A percentile compares a stretch with the other conserved stretches of the same genome.
Evolutionary conservation across 495 filamentous ascomycete species (phyloP).

Genomic region (Daldinia bambusicola): DNA sequence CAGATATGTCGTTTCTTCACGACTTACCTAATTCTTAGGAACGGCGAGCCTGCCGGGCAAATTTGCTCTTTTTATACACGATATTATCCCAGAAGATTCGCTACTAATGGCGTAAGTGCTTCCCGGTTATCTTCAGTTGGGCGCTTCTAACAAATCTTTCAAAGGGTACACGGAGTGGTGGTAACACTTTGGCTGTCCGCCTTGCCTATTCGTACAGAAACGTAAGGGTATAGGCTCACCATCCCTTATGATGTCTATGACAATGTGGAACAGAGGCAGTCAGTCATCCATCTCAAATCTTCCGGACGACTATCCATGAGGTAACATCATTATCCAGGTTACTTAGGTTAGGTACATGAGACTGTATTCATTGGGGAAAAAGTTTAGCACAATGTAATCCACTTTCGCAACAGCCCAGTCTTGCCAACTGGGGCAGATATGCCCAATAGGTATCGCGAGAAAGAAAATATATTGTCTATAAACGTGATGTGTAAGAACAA

Average conservation of each 20-base stretch:
- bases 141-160: background rate
- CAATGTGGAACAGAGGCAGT: background rate
- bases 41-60: slow-evolving; percentile 46
- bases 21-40: slow-evolving; percentile 56
- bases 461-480: no score
- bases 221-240: background rate
- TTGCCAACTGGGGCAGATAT: no score
- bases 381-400: no score
- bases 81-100: slow-evolving; percentile 28
- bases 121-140: background rate
- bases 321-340: background rate
- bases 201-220: slow-evolving; percentile 34
- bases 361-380: no score
- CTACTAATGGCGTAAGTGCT: slow-evolving; percentile 42
- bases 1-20: slow-evolving; percentile 62
- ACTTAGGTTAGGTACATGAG: background rate
- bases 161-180: slow-evolving; percentile 20
- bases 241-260: background rate
- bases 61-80: slow-evolving; percentile 45
- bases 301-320: background rate
- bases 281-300: background rate
- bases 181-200: slow-evolving; percentile 12
- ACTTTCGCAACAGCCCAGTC: no score
- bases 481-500: no score
- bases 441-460: no score